Base-by-base conservation (phyloP, 352 stramenopile species). In the Globisporangium perplexum region DNA sequence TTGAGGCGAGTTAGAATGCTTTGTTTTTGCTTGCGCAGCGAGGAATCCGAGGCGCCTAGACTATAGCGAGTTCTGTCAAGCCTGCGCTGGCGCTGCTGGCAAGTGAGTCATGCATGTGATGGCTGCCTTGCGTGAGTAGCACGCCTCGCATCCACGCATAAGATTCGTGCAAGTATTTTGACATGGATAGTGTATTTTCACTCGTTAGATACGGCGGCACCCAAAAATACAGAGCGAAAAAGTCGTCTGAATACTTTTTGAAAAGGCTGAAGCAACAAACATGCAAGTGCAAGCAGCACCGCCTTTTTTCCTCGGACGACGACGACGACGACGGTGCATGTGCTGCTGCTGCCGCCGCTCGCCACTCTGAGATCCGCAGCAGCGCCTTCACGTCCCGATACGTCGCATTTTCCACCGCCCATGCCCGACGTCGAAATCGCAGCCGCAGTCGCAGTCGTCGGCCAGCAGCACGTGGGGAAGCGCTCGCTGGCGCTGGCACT, bases 401-500 rank as follows among this genome's bases (percentile, higher is more conserved):
- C 20, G 11, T 22, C 42, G 18, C 26, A 20, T 45, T 30, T 35
- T 18, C 26, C 18, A 23, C 31, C 4, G 20, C 12, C 18, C 53
- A 53, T 47, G 44, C 45, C 50, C 31, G 24, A 38, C 15, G 17
- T 18, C 17, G 11, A 7, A 17, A 35, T 28, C 30, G 20, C 48
- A 28, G 18, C 44, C 17, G 14, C 33, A 18, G 17, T 85, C 22
- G 56, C 45, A 17, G 63, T 88, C 24, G 66, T 87, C 0, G 79
- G 79, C 3, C 59, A 56, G 17, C 47, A 53, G 11, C 66, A 63
- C 33, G 68, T 73, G 17, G 72, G 77, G 44, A 88, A 88, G 65
- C 62, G 53, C 28, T 76, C 66, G 48, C 70, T 90, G 30, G 71
- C 72, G 45, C 47, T 60, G 48, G 79, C 79, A 10, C 60, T 90